Evolutionary conservation across 768 basidiomycete genomes (phyloP).

Genomic region (Leucosporidium creatinivorum): DNA sequence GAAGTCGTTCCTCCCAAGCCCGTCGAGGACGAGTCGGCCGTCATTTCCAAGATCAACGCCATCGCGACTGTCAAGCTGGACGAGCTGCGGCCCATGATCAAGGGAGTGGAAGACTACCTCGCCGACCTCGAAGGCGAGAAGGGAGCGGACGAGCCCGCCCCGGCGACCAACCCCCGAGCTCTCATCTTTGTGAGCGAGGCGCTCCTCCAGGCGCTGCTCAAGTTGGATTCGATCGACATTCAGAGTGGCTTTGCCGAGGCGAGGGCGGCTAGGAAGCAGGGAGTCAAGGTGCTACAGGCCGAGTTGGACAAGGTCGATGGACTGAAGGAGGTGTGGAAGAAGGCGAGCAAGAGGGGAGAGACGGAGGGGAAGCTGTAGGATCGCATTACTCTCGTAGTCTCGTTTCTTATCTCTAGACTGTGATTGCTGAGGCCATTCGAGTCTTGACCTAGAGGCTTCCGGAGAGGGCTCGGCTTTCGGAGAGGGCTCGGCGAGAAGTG

Average conservation of each 20-base stretch:
- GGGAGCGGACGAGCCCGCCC: conserved; percentile 47
- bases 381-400: too few relatives aligned
- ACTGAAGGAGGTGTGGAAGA: conserved; percentile 50
- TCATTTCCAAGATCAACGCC: conserved; percentile 22
- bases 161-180: conserved; percentile 40
- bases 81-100: conserved; percentile 24
- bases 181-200: conserved; percentile 57
- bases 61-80: conserved; percentile 8
- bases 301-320: conserved; percentile 72
- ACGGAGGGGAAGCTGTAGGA: too few relatives aligned
- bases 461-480: too few relatives aligned
- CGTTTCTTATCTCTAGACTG: too few relatives aligned
- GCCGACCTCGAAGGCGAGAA: conserved; percentile 18
- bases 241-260: conserved; percentile 71
- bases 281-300: conserved; percentile 75
- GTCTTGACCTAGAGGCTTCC: too few relatives aligned
- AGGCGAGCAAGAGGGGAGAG: too few relatives aligned
- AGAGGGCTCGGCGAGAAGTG: too few relatives aligned
- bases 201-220: conserved; percentile 75
- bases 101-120: conserved; percentile 26
- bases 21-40: neutral
- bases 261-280: conserved; percentile 70
- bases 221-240: conserved; percentile 71
- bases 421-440: too few relatives aligned
- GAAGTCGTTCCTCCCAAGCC: neutral